Evolutionary conservation across 2,329 filamentous ascomycete genomes (phyloP).

Genomic region (Pestalotiopsis sp.): DNA sequence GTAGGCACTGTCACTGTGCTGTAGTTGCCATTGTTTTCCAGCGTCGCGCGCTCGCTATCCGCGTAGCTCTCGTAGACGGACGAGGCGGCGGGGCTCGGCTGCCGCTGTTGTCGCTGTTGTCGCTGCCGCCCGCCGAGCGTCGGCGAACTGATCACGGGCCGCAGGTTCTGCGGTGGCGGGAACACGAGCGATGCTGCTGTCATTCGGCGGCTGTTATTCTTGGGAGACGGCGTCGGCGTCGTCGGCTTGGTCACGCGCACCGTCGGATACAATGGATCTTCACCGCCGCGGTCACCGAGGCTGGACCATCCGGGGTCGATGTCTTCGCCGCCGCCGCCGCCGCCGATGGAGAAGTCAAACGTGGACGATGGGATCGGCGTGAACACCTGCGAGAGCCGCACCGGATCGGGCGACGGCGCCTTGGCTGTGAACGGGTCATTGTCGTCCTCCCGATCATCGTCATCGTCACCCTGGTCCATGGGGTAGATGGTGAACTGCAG

Average conservation of each 20-base stretch:
- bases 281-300: neutral
- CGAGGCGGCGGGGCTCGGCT: conserved; percentile 25
- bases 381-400: conserved; percentile 31
- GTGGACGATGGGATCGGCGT: conserved; percentile 23
- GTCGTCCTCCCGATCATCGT: conserved; percentile 5
- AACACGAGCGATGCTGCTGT: conserved; percentile 11
- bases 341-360: neutral
- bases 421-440: conserved; percentile 29
- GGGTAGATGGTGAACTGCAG: conserved; percentile 21
- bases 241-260: conserved; percentile 10
- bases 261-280: neutral
- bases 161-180: conserved; percentile 27
- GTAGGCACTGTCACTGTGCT: conserved; percentile 15
- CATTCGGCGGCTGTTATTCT: neutral
- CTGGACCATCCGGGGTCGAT: neutral
- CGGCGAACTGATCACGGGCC: conserved; percentile 25
- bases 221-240: conserved; percentile 26
- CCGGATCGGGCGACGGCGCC: conserved; percentile 16
- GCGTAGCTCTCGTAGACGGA: conserved; percentile 33
- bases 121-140: conserved; percentile 19
- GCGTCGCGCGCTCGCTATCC: conserved; percentile 17
- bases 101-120: conserved; percentile 10
- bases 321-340: neutral
- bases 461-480: conserved; percentile 16
- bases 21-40: neutral